Base-by-base conservation (phyloP, 371 early-diverging fungal species). In the Sporodiniella umbellata region DNA sequence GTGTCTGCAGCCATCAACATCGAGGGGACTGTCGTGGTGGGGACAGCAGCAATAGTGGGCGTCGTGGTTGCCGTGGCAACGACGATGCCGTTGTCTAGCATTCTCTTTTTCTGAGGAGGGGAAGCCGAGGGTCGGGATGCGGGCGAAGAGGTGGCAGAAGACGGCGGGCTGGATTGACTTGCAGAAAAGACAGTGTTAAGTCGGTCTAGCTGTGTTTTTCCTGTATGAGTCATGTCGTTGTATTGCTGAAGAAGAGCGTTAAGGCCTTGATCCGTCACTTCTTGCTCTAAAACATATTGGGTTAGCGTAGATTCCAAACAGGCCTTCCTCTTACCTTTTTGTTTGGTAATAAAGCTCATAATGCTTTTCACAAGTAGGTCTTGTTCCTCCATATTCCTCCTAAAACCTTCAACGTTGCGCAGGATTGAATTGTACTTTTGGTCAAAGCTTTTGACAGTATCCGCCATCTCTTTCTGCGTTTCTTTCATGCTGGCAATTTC, bases 401-500 rank as follows among this genome's bases (percentile, higher is more conserved):
- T 53, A 35, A 56, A 61, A 1, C 51, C 53, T 31, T 56, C 39
- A 17, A 61, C 51, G 25, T 33, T 56, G 22, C 52, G 50, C n/a
- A 61, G 31, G 2, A 61, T 50, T 17, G 45, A n/a, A 33, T 22
- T 56, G 42, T 61, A 61, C 14, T 61, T 61, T 24, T 56, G 48
- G 42, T 61, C 56, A 46, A 45, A 61, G 8, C 26, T 30, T 23
- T 61, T 53, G 18, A 61, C 31, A 26, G 46, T 53, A 11, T 57
- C 51, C 11, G 51, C 50, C 65, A 73, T 70, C 12, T 51, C 54
- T 17, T 56, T 58, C 26, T 73, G 73, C 14, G 55, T 45, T 14
- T 69, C 51, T 33, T 73, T 69, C 22, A 75, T 45, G 6, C 59
- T 43, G 11, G 67, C 68, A 30, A 81, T 71, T 48, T 79, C 72